These are phyloP conservation scores for Kalaharituber pfeilii DNA, from an alignment of 2,329 filamentous ascomycete genomes.

Conservation along the genomic window DNA sequence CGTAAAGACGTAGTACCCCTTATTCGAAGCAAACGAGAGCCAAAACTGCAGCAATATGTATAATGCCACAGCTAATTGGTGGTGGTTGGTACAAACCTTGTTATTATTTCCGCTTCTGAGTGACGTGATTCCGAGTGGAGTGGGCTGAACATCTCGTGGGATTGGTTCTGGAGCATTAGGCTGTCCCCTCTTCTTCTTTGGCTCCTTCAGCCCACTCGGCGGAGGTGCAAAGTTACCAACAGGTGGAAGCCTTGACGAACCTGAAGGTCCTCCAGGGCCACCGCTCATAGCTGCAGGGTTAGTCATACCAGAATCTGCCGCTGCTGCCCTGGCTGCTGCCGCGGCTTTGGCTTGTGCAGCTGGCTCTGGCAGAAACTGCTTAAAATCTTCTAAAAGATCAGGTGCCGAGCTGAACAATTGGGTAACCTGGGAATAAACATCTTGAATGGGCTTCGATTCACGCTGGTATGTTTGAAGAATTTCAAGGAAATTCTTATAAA, in stretches of 20 bases:
- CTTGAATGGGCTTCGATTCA: slow-evolving; percentile 94
- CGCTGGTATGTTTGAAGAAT: slow-evolving; percentile 96
- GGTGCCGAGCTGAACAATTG: slow-evolving; percentile 82
- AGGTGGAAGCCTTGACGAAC: slow-evolving; percentile 60
- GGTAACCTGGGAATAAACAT: slow-evolving; percentile 94
- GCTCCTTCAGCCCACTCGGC: slow-evolving; percentile 69
- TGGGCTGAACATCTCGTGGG: slow-evolving; percentile 22
- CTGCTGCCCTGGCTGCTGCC: slow-evolving; percentile 35
- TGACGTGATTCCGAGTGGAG: background rate
- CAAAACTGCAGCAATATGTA: background rate
- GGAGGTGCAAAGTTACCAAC: slow-evolving; percentile 85
- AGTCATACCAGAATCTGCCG: slow-evolving; percentile 13
- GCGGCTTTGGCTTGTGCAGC: slow-evolving; percentile 46
- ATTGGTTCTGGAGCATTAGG: slow-evolving; percentile 11
- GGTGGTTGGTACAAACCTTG: slow-evolving; percentile 30
- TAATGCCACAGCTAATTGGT: background rate
- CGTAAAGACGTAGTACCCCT: too few relatives aligned
- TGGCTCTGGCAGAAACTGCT: slow-evolving; percentile 92
- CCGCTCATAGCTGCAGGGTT: slow-evolving; percentile 26
- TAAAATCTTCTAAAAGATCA: slow-evolving; percentile 92
- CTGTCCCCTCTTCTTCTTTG: slow-evolving; percentile 61
- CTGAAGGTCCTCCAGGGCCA: slow-evolving; percentile 35
- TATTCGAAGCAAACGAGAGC: too few relatives aligned
- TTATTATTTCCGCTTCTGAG: slow-evolving; percentile 28
- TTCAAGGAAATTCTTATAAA: slow-evolving; percentile 97